Evolutionary conservation across 192 early-diverging fungal species (phyloP).

Genomic region (Podila verticillata): DNA sequence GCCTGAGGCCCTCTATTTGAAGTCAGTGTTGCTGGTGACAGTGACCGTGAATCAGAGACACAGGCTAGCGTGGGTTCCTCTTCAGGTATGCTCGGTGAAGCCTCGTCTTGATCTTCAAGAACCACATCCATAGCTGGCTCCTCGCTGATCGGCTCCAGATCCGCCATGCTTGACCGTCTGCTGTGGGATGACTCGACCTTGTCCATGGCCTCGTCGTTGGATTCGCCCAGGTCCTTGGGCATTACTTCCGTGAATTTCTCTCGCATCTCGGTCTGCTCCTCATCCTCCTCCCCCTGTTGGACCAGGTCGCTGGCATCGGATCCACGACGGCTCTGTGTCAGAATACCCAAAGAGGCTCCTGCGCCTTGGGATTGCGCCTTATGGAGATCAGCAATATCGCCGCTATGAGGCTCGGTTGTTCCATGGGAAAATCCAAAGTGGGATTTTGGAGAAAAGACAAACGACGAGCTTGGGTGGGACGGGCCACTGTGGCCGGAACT

Average conservation of each 20-base stretch:
- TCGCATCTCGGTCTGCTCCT: constrained; percentile 18
- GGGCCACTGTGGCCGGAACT: neutral
- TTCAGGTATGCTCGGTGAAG: too few relatives aligned
- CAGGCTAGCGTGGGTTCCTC: too few relatives aligned
- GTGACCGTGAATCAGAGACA: too few relatives aligned
- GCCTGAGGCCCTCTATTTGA: neutral
- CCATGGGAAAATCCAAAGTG: constrained; percentile 25
- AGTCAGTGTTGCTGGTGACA: too few relatives aligned
- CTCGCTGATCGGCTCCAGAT: neutral
- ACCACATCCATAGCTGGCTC: neutral
- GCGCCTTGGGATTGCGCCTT: neutral
- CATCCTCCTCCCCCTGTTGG: constrained; percentile 9
- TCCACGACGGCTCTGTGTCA: neutral
- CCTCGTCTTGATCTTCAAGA: too few relatives aligned
- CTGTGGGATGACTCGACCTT: neutral
- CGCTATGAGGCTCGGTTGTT: constrained; percentile 30
- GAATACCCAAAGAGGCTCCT: neutral
- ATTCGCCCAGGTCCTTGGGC: constrained; percentile 44
- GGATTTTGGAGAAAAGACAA: constrained; percentile 8
- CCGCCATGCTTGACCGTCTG: neutral
- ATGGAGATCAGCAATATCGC: constrained; percentile 31
- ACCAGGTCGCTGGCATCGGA: neutral
- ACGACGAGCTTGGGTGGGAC: neutral
- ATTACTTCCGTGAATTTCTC: constrained; percentile 39
- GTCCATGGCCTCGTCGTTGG: neutral